A percentile compares a stretch with the other conserved stretches of the same genome.
These are phyloP conservation scores for Oryza glumipatula DNA, from an alignment of 176 grass and related monocot species.

Conservation along the genomic window DNA sequence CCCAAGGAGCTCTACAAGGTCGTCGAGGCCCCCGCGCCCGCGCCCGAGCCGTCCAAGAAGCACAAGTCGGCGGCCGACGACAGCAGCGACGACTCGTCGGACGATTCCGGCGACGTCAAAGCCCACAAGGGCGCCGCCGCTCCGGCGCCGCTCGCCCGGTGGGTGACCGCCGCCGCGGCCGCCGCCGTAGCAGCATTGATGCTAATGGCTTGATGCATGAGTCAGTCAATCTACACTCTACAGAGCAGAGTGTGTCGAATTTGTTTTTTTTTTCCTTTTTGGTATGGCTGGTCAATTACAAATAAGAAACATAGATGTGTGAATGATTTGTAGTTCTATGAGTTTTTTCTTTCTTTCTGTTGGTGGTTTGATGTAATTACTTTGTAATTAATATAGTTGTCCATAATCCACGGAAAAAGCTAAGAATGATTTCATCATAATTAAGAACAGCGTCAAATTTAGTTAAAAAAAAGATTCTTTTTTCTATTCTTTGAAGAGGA, in stretches of 20 bases:
- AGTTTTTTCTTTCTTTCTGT: background rate
- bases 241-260: background rate
- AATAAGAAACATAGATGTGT: background rate
- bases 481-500: background rate
- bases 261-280: background rate
- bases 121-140: constrained; percentile 42
- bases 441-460: background rate
- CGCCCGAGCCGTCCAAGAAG: constrained; percentile 59
- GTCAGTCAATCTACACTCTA: background rate
- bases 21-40: constrained; percentile 33
- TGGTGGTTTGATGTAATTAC: constrained; percentile 32
- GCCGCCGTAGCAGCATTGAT: constrained; percentile 15
- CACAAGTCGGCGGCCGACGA: background rate
- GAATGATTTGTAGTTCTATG: background rate
- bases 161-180: constrained; percentile 8
- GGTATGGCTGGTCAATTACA: background rate
- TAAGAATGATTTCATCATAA: background rate
- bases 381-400: constrained; percentile 21
- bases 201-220: constrained; percentile 26
- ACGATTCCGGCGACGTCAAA: constrained; percentile 22
- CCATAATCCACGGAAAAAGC: background rate
- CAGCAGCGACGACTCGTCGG: background rate
- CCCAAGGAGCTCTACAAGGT: constrained; percentile 79
- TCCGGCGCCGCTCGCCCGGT: background rate
- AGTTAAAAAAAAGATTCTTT: background rate